Evolutionary conservation across 805 yeast species (phyloP).

Genomic region (Wickerhamiella azymoides): DNA sequence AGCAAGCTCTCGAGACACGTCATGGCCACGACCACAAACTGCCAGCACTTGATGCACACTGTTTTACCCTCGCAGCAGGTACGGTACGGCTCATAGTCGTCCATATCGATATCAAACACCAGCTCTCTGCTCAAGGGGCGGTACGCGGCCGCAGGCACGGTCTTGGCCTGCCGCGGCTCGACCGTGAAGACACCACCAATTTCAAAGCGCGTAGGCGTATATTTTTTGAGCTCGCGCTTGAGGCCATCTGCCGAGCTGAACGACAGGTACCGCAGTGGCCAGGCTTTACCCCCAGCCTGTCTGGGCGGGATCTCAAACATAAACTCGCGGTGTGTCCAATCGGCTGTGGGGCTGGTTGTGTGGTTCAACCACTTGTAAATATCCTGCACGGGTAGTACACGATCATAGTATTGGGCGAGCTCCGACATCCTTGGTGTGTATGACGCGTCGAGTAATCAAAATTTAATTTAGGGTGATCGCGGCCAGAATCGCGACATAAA

Average conservation of each 20-base stretch:
- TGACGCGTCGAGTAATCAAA: not conserved
- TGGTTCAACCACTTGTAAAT: slow-evolving; percentile 87
- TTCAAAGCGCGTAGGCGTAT: slow-evolving; percentile 84
- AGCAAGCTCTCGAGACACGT: slow-evolving; percentile 58
- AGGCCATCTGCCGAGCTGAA: slow-evolving; percentile 55
- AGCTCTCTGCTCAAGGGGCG: slow-evolving; percentile 75
- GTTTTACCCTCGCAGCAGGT: slow-evolving; percentile 82
- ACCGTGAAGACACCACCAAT: slow-evolving; percentile 83
- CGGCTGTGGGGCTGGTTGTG: slow-evolving; percentile 56
- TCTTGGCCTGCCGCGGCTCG: slow-evolving; percentile 76
- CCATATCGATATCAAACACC: slow-evolving; percentile 93
- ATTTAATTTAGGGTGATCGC: not conserved
- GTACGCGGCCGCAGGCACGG: slow-evolving; percentile 61
- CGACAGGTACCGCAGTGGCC: slow-evolving; percentile 80
- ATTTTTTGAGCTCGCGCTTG: slow-evolving; percentile 54
- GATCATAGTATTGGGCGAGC: slow-evolving; percentile 20
- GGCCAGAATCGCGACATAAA: not conserved
- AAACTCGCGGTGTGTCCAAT: slow-evolving; percentile 80
- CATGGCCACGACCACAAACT: slow-evolving; percentile 73
- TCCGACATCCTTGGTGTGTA: not conserved
- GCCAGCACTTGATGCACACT: slow-evolving; percentile 88
- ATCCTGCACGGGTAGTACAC: slow-evolving; percentile 57
- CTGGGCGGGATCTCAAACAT: slow-evolving; percentile 92
- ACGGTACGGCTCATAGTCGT: slow-evolving; percentile 87
- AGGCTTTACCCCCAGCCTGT: no score